phyloP scores from a whole-genome alignment of 768 basidiomycete species.

The Omphalotus guepiniiformis region DNA sequence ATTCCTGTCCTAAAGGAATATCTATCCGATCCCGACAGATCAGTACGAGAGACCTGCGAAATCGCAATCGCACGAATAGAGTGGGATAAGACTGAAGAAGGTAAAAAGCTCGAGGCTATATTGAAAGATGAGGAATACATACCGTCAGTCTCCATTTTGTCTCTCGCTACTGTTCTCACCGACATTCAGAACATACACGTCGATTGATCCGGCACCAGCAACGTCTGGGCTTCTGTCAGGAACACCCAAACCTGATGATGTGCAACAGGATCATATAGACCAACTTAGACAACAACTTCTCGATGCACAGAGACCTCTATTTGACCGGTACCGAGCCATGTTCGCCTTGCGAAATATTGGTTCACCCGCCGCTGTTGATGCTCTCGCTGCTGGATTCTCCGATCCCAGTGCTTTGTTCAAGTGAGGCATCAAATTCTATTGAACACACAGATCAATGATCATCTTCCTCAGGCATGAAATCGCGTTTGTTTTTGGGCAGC shows the following conservation, averaged over 20 bases:
- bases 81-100: conserved; percentile 83
- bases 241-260: conserved; percentile 46
- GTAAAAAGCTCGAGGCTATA: conserved; percentile 39
- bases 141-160: conserved; percentile 30
- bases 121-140: conserved; percentile 26
- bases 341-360: conserved; percentile 96
- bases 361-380: conserved; percentile 78
- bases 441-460: background rate
- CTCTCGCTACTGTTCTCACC: background rate
- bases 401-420: conserved; percentile 93
- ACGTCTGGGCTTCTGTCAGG: conserved; percentile 59
- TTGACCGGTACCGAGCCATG: conserved; percentile 97
- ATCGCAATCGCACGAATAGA: conserved; percentile 94
- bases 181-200: conserved; percentile 59
- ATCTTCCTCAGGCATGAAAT: conserved; percentile 80
- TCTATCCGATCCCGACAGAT: conserved; percentile 63
- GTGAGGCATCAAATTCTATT: conserved; percentile 38
- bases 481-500: conserved; percentile 96
- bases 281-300: conserved; percentile 61
- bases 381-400: conserved; percentile 84
- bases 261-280: conserved; percentile 44
- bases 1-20: conserved; percentile 69
- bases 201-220: conserved; percentile 88
- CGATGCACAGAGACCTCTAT: conserved; percentile 65
- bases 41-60: conserved; percentile 93